These are phyloP conservation scores for Dactylellina leptospora DNA, from an alignment of 2,329 filamentous ascomycete species.

Conservation along the genomic window DNA sequence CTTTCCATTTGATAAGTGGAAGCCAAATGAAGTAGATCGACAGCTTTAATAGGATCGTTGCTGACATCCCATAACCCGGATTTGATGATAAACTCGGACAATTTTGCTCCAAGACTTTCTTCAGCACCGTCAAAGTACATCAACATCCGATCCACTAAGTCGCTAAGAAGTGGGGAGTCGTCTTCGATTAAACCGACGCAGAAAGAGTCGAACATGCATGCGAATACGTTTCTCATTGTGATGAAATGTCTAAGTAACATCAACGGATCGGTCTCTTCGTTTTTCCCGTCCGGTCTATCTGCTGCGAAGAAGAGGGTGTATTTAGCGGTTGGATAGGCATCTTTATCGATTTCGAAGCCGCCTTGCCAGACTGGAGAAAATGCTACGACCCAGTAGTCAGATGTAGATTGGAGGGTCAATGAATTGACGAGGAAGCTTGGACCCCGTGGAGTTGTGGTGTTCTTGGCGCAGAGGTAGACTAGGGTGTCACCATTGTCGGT, in stretches of 20 bases:
- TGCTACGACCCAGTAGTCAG: conserved; percentile 38
- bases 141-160: conserved; percentile 46
- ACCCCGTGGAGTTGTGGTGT: conserved; percentile 9
- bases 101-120: conserved; percentile 13
- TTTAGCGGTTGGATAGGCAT: conserved; percentile 29
- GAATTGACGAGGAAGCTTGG: conserved; percentile 45
- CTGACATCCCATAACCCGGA: conserved; percentile 49
- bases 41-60: conserved; percentile 44
- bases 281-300: conserved; percentile 29
- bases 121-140: conserved; percentile 51
- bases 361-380: conserved; percentile 49
- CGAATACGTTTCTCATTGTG: conserved; percentile 49
- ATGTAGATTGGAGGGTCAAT: conserved; percentile 15
- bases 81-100: conserved; percentile 37
- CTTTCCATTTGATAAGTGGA: conserved; percentile 36
- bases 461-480: conserved; percentile 40
- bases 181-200: conserved; percentile 37
- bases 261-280: conserved; percentile 40
- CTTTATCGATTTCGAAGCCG: conserved; percentile 38
- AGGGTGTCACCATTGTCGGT: conserved; percentile 41
- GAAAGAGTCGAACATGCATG: conserved; percentile 49
- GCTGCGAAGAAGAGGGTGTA: conserved; percentile 42
- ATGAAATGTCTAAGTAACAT: conserved; percentile 35
- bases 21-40: conserved; percentile 36
- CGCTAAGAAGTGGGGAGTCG: conserved; percentile 36